These are phyloP conservation scores for Xylaria digitata DNA, from an alignment of 2,329 filamentous ascomycete species.

Conservation along the genomic window DNA sequence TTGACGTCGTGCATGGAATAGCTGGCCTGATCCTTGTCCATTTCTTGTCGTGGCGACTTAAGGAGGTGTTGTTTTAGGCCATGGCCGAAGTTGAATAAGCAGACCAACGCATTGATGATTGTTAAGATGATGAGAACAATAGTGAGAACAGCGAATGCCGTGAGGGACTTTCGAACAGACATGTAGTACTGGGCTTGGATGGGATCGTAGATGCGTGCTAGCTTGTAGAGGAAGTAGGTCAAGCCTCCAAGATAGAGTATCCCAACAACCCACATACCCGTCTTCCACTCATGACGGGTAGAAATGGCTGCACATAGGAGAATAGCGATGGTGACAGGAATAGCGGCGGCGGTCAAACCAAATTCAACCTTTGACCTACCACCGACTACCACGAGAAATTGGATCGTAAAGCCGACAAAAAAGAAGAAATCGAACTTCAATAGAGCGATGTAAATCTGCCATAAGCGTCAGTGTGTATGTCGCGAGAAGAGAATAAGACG, in stretches of 20 bases:
- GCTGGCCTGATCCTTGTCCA: conserved; percentile 66
- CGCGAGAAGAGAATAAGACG: background rate
- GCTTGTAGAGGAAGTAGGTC: conserved; percentile 97
- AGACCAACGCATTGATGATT: conserved; percentile 86
- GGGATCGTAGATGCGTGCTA: conserved; percentile 90
- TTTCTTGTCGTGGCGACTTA: conserved; percentile 58
- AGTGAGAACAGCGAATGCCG: conserved; percentile 93
- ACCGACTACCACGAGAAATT: conserved; percentile 93
- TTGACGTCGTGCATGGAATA: conserved; percentile 70
- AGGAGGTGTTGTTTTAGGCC: conserved; percentile 89
- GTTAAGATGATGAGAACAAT: conserved; percentile 89
- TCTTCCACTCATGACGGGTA: conserved; percentile 82
- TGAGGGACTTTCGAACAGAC: conserved; percentile 85
- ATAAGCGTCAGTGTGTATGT: conserved; percentile 39
- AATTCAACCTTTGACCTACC: conserved; percentile 78
- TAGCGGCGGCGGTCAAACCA: conserved; percentile 85
- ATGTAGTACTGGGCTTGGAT: conserved; percentile 70
- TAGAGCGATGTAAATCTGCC: conserved; percentile 93
- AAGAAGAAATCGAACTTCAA: conserved; percentile 99
- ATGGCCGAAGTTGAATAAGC: conserved; percentile 89
- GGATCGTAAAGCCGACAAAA: conserved; percentile 97
- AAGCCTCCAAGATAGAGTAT: conserved; percentile 88
- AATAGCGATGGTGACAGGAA: conserved; percentile 91
- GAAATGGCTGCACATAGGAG: conserved; percentile 86
- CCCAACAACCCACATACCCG: conserved; percentile 82